Evolutionary conservation across 176 grass and related monocot genomes (phyloP).

Genomic region (Ampelocalamus luodianensis): DNA sequence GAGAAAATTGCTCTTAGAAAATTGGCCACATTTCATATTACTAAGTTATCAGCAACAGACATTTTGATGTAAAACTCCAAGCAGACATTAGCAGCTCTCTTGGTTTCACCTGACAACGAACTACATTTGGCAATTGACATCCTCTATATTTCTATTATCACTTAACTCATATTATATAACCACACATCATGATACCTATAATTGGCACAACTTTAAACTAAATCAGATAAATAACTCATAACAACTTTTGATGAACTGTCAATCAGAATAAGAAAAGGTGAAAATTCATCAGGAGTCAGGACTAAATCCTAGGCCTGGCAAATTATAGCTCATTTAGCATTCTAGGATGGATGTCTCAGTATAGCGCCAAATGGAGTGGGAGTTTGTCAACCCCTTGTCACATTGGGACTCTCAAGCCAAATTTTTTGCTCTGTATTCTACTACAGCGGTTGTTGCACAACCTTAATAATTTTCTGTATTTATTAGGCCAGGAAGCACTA

Average conservation of each 20-base stretch:
- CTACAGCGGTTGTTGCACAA: neutral
- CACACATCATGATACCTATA: neutral
- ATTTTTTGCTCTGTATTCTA: neutral
- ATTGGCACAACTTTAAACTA: neutral
- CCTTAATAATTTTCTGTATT: neutral
- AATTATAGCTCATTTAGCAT: constrained; percentile 2
- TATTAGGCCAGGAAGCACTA: neutral
- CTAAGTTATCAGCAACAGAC: neutral
- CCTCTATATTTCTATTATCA: constrained; percentile 7
- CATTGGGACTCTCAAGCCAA: neutral
- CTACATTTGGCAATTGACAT: constrained; percentile 1
- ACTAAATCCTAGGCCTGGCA: neutral
- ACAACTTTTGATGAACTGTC: neutral
- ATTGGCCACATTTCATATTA: constrained; percentile 1
- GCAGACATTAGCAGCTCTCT: neutral
- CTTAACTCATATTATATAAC: constrained; percentile 12
- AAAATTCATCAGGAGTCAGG: neutral
- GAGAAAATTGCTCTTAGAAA: constrained; percentile 5
- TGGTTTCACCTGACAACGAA: constrained; percentile 13
- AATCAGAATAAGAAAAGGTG: neutral
- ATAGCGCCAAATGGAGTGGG: constrained; percentile 6
- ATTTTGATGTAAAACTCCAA: constrained; percentile 24
- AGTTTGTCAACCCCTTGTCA: neutral
- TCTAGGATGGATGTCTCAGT: neutral
- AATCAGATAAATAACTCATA: constrained; percentile 2